phyloP scores from a whole-genome alignment of 306 rosid genomes.

The Hippophae rhamnoides region DNA sequence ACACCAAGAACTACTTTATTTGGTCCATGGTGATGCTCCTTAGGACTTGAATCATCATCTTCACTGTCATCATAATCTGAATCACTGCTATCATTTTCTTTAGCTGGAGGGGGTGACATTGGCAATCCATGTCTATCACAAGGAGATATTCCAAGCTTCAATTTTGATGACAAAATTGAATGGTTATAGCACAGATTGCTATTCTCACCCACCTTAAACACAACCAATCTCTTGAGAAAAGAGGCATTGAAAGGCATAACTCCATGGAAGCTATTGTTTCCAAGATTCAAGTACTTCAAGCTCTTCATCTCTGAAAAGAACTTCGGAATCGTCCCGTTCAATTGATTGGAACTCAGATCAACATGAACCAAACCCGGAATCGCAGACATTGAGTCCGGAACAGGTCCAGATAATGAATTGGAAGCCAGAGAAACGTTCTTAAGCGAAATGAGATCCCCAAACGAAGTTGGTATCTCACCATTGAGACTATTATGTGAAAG shows the following conservation, averaged over 20 bases:
- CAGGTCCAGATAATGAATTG: constrained; percentile 61
- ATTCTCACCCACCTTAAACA: constrained; percentile 59
- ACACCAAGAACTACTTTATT: constrained; percentile 83
- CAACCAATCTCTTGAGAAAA: constrained; percentile 40
- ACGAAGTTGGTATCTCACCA: constrained; percentile 60
- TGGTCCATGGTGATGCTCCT: constrained; percentile 56
- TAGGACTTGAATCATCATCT: constrained; percentile 21
- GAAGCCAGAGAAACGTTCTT: constrained; percentile 54
- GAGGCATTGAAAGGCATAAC: constrained; percentile 60
- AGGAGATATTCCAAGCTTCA: constrained; percentile 84
- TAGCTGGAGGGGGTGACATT: constrained; percentile 60
- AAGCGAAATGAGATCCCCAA: constrained; percentile 66
- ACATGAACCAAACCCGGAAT: constrained; percentile 49
- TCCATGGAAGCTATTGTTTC: constrained; percentile 61
- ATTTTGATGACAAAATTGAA: constrained; percentile 55
- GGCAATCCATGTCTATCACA: constrained; percentile 88
- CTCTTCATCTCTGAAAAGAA: constrained; percentile 61
- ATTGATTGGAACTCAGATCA: constrained; percentile 88
- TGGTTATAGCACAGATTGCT: constrained; percentile 69
- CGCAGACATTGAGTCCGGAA: constrained; percentile 69
- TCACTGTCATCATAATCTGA: constrained; percentile 42
- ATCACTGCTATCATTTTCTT: constrained; percentile 48
- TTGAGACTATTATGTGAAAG: constrained; percentile 50
- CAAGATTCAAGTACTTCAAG: constrained; percentile 72
- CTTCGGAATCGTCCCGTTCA: constrained; percentile 77